phyloP scores from a whole-genome alignment of 1,284 basidiomycete genomes.

The Inonotus hispidus region DNA sequence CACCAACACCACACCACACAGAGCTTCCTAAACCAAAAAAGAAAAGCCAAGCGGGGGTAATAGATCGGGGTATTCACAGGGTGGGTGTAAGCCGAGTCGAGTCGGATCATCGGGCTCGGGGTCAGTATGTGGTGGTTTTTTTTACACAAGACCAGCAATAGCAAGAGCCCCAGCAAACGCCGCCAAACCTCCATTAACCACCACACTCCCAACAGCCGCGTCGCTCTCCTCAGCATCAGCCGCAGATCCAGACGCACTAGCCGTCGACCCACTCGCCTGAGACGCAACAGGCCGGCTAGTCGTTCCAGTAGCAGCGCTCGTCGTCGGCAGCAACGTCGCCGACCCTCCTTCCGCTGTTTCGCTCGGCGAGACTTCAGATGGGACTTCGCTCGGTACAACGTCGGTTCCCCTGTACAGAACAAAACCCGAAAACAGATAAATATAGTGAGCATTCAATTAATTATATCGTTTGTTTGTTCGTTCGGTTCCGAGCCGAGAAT shows the following conservation, averaged over 20 bases:
- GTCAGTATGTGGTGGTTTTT: background rate
- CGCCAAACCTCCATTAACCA: background rate
- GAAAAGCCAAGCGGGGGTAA: too few species aligned
- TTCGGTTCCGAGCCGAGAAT: background rate
- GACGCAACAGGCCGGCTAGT: background rate
- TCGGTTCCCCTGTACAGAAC: too few species aligned
- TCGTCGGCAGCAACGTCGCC: background rate
- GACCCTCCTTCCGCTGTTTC: background rate
- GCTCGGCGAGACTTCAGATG: background rate
- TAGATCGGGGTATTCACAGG: too few species aligned
- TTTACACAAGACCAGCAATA: constrained; percentile 4
- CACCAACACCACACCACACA: background rate
- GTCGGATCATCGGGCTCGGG: too few species aligned
- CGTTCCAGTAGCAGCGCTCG: background rate
- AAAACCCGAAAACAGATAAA: too few species aligned
- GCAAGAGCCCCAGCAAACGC: constrained; percentile 7
- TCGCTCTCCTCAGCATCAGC: background rate
- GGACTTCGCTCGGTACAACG: background rate
- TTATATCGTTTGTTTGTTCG: background rate
- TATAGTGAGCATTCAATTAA: too few species aligned
- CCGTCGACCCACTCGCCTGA: background rate
- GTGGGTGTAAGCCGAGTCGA: background rate
- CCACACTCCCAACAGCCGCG: background rate
- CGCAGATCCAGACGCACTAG: background rate
- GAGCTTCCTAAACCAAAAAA: too few species aligned